Percentiles rank a stretch among this genome's conserved stretches.
phyloP scores from a whole-genome alignment of 345 rosid genomes.

The Lagerstroemia speciosa region DNA sequence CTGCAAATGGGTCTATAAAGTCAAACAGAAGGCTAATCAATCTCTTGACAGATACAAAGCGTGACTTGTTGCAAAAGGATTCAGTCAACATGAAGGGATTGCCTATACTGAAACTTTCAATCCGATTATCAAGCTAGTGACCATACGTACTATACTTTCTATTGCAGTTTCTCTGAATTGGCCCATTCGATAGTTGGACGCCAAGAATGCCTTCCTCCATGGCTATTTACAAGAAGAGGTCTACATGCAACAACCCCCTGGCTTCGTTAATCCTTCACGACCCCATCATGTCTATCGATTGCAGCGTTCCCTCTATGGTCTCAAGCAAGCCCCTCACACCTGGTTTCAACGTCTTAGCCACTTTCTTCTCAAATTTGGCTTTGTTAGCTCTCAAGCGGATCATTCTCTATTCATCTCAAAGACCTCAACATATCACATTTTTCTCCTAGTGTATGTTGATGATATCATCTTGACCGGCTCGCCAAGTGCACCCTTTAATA shows the following conservation, averaged over 20 bases:
- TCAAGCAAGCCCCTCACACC: not conserved
- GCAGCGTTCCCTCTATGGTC: not conserved
- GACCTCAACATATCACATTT: no score
- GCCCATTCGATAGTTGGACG: constrained; percentile 4
- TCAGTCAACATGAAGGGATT: not conserved
- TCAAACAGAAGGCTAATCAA: not conserved
- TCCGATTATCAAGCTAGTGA: not conserved
- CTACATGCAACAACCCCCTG: not conserved
- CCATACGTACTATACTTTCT: not conserved
- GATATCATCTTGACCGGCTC: no score
- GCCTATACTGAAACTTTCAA: not conserved
- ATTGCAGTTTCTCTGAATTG: not conserved
- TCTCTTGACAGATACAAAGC: not conserved
- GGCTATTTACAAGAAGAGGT: not conserved
- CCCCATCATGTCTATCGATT: not conserved
- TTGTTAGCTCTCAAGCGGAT: not conserved
- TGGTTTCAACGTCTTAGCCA: not conserved
- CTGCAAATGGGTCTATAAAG: not conserved
- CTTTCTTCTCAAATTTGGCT: not conserved
- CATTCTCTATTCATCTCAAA: no score
- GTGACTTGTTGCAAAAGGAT: not conserved
- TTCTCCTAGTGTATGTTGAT: no score
- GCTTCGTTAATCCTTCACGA: not conserved
- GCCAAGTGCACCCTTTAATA: no score
- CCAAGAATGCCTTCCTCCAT: not conserved